Percentiles rank a stretch among this genome's conserved stretches.
Evolutionary conservation across 352 stramenopile genomes (phyloP).

Genomic region (Phytophthora pini): DNA sequence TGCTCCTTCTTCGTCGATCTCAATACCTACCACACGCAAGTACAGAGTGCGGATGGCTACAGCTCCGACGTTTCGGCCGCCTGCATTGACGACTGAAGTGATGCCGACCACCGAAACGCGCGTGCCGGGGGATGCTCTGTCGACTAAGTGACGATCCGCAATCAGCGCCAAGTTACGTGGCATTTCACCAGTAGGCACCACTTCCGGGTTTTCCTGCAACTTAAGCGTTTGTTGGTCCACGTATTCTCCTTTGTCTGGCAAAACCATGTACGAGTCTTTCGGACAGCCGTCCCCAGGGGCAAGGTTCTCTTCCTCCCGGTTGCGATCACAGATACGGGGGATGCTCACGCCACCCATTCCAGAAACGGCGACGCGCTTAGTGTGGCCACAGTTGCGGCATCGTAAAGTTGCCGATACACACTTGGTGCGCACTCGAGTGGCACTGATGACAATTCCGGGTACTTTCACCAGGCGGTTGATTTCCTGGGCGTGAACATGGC

Average conservation of each 20-base stretch:
- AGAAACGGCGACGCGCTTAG: slow-evolving; percentile 67
- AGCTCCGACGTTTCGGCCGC: slow-evolving; percentile 76
- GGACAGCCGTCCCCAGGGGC: slow-evolving; percentile 64
- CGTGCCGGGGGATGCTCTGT: slow-evolving; percentile 95
- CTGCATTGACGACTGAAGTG: slow-evolving; percentile 93
- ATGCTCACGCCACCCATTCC: slow-evolving; percentile 82
- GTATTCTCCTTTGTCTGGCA: slow-evolving; percentile 95
- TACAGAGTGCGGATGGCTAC: slow-evolving; percentile 94
- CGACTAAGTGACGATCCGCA: slow-evolving; percentile 95
- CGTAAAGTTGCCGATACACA: slow-evolving; percentile 91
- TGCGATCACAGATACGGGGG: slow-evolving; percentile 85
- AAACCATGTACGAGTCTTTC: slow-evolving; percentile 93
- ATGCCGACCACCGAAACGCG: slow-evolving; percentile 96
- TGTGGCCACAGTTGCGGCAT: slow-evolving; percentile 89
- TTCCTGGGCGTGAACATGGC: slow-evolving; percentile 88
- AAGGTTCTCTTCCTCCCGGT: slow-evolving; percentile 52
- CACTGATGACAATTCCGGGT: slow-evolving; percentile 97
- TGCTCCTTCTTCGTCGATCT: slow-evolving; percentile 92
- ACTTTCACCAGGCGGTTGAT: slow-evolving; percentile 93
- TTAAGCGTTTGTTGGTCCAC: slow-evolving; percentile 99
- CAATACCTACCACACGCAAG: slow-evolving; percentile 96
- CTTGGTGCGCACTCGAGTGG: slow-evolving; percentile 93
- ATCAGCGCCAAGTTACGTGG: slow-evolving; percentile 95
- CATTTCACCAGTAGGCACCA: slow-evolving; percentile 99
- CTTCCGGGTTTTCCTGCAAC: slow-evolving; percentile 96